Base-by-base conservation (phyloP, 805 yeast species). In the Saccharomycopsis olivae region DNA sequence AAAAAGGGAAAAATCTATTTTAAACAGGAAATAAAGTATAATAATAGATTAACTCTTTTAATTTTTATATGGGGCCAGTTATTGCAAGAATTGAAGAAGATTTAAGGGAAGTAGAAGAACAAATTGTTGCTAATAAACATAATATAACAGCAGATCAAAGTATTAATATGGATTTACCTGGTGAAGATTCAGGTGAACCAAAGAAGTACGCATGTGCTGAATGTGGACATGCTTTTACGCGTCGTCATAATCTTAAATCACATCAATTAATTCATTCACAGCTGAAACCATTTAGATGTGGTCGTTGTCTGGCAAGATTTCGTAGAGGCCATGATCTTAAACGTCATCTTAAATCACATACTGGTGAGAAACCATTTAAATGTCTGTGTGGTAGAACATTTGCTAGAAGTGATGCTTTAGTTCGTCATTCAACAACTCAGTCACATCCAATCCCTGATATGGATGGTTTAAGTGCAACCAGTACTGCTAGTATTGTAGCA, bases 301-400 rank as follows among this genome's bases (percentile, higher is more conserved):
- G 68, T 10, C 66, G 68, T 21, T 83, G 94, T 52, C 60, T 66
- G 38, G 62, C 71, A 35, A 69, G 65, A 47, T 83, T 84, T 56
- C 67, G 92, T 44, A 65, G 94, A 35, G 68, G 74, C 23, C 88
- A 82, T 55, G 94, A 84, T 55, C 63, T 84, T 51, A 80, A 75
- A 51, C 66, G 94, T 39, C 94, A 83, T 52, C 72, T 71, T 42
- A 78, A 78, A 56, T 64, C 78, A 27, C 94, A 83, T 53, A 71
- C 86, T 0, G 89, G 89, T 17, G 85, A 75, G 48, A 76, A 71
- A 53, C 88, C 89, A 1, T 76, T 61, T 53, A 58, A 54, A 31
- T 83, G 94, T 54, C 61, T 62, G 35, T 83, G 94, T 59, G 69
- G 70, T 13, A 65, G 80, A 34, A 60, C 65, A 31, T 83, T 83